Evolutionary conservation across 768 basidiomycete genomes (phyloP).

Genomic region (Boletus speciosus): DNA sequence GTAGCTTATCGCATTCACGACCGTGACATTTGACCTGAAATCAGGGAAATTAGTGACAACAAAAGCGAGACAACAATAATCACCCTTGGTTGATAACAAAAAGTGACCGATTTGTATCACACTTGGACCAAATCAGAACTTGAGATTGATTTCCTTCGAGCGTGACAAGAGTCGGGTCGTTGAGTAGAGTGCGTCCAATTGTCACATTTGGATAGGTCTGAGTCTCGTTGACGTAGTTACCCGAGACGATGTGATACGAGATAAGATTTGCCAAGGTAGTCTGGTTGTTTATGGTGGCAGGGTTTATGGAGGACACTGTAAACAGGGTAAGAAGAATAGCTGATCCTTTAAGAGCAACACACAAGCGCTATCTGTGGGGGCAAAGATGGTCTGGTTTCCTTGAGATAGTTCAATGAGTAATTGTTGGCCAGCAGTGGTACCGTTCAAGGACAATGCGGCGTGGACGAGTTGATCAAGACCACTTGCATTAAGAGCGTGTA

Average conservation of each 20-base stretch:
- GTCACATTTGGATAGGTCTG: conserved; percentile 53
- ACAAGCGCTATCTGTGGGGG: conserved; percentile 56
- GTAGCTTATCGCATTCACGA: conserved; percentile 38
- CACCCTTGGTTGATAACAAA: conserved; percentile 51
- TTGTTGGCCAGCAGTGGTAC: conserved; percentile 39
- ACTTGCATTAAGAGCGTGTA: conserved; percentile 35
- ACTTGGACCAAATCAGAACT: conserved; percentile 48
- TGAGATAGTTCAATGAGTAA: conserved; percentile 43
- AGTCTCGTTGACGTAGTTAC: conserved; percentile 45
- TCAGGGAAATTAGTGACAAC: background rate
- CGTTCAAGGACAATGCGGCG: conserved; percentile 40
- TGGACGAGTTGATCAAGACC: conserved; percentile 44
- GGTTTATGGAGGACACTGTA: conserved; percentile 5
- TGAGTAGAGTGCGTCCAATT: conserved; percentile 62
- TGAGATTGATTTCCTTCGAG: conserved; percentile 60
- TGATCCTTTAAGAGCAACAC: conserved; percentile 14
- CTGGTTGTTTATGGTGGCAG: conserved; percentile 24
- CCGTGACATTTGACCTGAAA: conserved; percentile 32
- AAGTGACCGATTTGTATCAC: conserved; percentile 34
- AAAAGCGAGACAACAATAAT: conserved; percentile 3
- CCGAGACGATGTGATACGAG: conserved; percentile 55
- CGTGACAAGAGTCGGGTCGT: conserved; percentile 41
- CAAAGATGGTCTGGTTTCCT: conserved; percentile 53
- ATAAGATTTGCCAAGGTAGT: conserved; percentile 45
- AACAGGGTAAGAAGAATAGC: conserved; percentile 1